These are phyloP conservation scores for Gamsiella multidivaricata DNA, from an alignment of 192 early-diverging fungal species.

Conservation along the genomic window DNA sequence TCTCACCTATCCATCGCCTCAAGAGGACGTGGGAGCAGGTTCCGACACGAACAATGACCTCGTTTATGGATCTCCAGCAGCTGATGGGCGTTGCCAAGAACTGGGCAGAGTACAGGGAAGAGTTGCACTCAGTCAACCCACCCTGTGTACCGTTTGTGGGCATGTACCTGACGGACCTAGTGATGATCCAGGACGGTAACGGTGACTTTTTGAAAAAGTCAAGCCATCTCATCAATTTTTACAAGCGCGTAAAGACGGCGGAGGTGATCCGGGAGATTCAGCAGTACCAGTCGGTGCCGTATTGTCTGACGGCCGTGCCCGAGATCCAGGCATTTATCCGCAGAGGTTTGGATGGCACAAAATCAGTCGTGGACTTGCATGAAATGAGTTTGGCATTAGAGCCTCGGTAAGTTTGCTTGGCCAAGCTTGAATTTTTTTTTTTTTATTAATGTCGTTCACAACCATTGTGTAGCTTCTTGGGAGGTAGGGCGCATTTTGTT, in stretches of 20 bases:
- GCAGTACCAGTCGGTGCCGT: constrained; percentile 91
- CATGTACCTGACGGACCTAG: constrained; percentile 88
- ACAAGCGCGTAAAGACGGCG: constrained; percentile 89
- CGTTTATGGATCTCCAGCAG: constrained; percentile 75
- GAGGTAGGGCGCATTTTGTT: too few species aligned
- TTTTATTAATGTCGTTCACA: neutral
- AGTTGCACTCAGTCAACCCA: constrained; percentile 85
- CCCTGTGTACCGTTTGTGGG: constrained; percentile 88
- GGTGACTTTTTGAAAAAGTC: constrained; percentile 75
- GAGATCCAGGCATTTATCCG: constrained; percentile 90
- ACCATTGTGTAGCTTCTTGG: too few species aligned
- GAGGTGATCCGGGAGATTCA: constrained; percentile 94
- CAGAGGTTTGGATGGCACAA: constrained; percentile 72
- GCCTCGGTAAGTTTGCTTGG: constrained; percentile 71
- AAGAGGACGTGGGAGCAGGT: constrained; percentile 92
- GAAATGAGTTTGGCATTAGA: constrained; percentile 84
- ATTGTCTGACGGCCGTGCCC: constrained; percentile 79
- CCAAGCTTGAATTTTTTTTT: too few species aligned
- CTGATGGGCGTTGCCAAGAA: constrained; percentile 90
- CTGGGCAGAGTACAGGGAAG: constrained; percentile 85
- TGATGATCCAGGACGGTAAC: constrained; percentile 96
- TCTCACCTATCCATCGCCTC: constrained; percentile 88
- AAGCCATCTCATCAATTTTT: constrained; percentile 89
- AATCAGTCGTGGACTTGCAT: constrained; percentile 83
- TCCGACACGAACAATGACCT: constrained; percentile 66